Percentiles rank a stretch among this genome's conserved stretches.
Evolutionary conservation across 2,329 filamentous ascomycete species (phyloP).

Genomic region (Fusarium pseudonygamai): DNA sequence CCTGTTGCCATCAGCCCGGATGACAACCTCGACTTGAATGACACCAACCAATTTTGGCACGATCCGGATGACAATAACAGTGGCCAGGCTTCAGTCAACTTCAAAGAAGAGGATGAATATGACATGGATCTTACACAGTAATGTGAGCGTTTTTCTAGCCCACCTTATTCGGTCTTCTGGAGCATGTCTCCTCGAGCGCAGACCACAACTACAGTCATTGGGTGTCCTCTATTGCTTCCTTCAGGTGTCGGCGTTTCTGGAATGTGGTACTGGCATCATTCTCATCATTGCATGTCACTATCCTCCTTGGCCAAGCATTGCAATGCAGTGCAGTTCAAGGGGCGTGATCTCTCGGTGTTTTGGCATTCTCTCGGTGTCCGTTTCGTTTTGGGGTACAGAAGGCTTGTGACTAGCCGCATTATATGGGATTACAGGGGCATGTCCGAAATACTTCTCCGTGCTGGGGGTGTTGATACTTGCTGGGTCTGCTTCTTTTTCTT

Average conservation of each 20-base stretch:
- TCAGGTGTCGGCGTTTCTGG: slow-evolving; percentile 36
- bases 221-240: slow-evolving; percentile 2
- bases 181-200: neutral
- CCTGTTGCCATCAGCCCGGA: slow-evolving; percentile 52
- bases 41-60: slow-evolving; percentile 69
- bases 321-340: slow-evolving; percentile 6
- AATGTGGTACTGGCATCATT: slow-evolving; percentile 15
- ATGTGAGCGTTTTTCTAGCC: neutral
- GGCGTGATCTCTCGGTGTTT: slow-evolving; percentile 34
- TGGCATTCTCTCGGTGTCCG: slow-evolving; percentile 22
- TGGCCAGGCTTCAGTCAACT: slow-evolving; percentile 72
- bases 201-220: neutral
- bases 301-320: slow-evolving; percentile 1
- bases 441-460: slow-evolving; percentile 22
- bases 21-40: slow-evolving; percentile 58
- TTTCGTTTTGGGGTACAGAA: slow-evolving; percentile 18
- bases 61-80: slow-evolving; percentile 78
- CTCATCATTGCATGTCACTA: slow-evolving; percentile 27
- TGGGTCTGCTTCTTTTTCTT: slow-evolving; percentile 19
- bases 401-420: slow-evolving; percentile 34
- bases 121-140: slow-evolving; percentile 75
- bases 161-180: neutral
- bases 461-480: slow-evolving; percentile 15
- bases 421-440: slow-evolving; percentile 40
- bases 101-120: slow-evolving; percentile 96